These are phyloP conservation scores for Ceratocystis ficicola DNA, from an alignment of 2,329 filamentous ascomycete genomes.

Conservation along the genomic window DNA sequence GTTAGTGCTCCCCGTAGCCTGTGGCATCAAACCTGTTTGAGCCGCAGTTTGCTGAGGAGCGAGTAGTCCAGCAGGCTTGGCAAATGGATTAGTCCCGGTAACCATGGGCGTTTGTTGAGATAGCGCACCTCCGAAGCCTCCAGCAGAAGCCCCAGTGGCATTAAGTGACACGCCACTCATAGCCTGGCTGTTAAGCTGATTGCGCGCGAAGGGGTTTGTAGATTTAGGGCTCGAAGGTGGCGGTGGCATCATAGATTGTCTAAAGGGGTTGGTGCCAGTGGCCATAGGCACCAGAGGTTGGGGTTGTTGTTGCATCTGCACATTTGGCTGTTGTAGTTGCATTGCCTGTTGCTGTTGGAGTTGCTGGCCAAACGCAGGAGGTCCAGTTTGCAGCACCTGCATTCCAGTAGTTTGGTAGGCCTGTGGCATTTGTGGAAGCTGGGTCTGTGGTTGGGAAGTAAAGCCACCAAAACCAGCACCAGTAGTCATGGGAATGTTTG, in stretches of 20 bases:
- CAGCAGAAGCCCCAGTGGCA: slow-evolving; percentile 4
- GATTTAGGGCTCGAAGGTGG: slow-evolving; percentile 49
- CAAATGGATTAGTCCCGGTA: slow-evolving; percentile 49
- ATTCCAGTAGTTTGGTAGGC: slow-evolving; percentile 27
- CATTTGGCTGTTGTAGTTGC: slow-evolving; percentile 28
- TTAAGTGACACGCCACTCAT: slow-evolving; percentile 18
- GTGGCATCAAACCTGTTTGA: slow-evolving; percentile 49
- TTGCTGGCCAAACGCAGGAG: slow-evolving; percentile 22
- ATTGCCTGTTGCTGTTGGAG: slow-evolving; percentile 28
- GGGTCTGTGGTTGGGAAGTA: slow-evolving; percentile 27
- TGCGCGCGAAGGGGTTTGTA: slow-evolving; percentile 78
- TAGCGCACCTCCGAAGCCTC: slow-evolving; percentile 23
- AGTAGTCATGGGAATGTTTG: slow-evolving; percentile 24
- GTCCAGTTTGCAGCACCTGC: slow-evolving; percentile 12
- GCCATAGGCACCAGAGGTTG: slow-evolving; percentile 29
- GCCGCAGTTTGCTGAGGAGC: slow-evolving; percentile 33
- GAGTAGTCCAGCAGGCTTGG: slow-evolving; percentile 34
- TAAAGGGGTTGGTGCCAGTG: slow-evolving; percentile 71
- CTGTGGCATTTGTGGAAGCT: slow-evolving; percentile 26
- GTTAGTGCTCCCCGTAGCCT: slow-evolving; percentile 80
- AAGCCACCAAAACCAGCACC: slow-evolving; percentile 22
- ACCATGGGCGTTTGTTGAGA: slow-evolving; percentile 37
- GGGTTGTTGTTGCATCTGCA: slow-evolving; percentile 29
- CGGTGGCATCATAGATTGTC: slow-evolving; percentile 63
- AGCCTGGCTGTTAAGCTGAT: slow-evolving; percentile 24